Conservation (phyloP, 1,139 yeast genomes). For the Taphrina flavorubra region DNA sequence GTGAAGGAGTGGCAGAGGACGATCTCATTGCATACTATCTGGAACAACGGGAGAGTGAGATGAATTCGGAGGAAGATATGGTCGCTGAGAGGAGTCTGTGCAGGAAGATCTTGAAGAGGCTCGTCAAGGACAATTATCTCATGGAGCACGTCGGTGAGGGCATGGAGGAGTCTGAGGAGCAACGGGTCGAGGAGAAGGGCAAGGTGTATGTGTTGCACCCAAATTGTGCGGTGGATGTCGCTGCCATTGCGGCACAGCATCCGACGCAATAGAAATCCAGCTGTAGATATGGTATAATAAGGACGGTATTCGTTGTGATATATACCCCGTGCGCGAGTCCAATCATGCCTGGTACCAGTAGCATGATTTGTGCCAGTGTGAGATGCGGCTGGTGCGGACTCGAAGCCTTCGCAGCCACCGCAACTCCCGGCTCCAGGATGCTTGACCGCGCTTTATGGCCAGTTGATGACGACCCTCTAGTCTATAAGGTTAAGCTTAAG, state of each 20-base stretch:
- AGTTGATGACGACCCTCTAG: not conserved
- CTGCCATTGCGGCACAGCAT: conserved; percentile 30
- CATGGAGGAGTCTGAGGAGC: conserved; percentile 32
- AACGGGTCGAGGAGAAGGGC: conserved; percentile 23
- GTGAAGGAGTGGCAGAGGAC: conserved; percentile 72
- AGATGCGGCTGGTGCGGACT: not conserved
- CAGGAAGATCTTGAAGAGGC: conserved; percentile 77
- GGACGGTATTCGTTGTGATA: too few species aligned
- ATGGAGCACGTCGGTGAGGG: conserved; percentile 71
- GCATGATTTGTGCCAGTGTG: not conserved
- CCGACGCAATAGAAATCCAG: conserved; percentile 4
- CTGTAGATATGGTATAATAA: conserved; percentile 1
- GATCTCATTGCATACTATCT: conserved; percentile 82
- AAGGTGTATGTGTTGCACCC: conserved; percentile 39
- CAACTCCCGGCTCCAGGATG: conserved; percentile 8
- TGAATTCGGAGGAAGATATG: conserved; percentile 73
- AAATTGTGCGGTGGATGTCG: conserved; percentile 40
- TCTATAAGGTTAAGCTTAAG: too few species aligned
- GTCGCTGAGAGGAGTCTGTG: conserved; percentile 74
- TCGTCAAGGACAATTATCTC: conserved; percentile 83
- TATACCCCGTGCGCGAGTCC: too few species aligned
- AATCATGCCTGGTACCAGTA: too few species aligned
- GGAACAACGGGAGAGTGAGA: conserved; percentile 71
- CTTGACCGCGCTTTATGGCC: not conserved
- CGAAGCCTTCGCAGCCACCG: not conserved